Evolutionary conservation across 1,139 yeast species (phyloP).

Genomic region (Yamadazyma friedrichii): DNA sequence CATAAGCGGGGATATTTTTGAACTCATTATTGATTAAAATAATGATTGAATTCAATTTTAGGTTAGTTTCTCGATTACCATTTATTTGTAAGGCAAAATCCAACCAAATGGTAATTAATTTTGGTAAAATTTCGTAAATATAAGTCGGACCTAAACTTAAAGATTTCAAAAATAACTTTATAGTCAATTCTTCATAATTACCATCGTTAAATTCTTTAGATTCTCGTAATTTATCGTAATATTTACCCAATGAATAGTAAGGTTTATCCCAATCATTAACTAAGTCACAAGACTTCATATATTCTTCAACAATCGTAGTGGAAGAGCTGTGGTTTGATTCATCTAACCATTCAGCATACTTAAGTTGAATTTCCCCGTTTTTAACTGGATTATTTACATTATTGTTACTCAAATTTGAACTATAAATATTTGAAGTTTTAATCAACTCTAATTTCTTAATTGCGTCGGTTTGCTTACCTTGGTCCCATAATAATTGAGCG

Average conservation of each 20-base stretch:
- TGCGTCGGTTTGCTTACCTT: constrained; percentile 88
- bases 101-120: constrained; percentile 86
- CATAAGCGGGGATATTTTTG: constrained; percentile 53
- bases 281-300: constrained; percentile 55
- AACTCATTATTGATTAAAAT: constrained; percentile 51
- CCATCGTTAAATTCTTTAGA: constrained; percentile 56
- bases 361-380: constrained; percentile 57
- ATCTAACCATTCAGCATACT: constrained; percentile 89
- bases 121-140: constrained; percentile 85
- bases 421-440: constrained; percentile 3
- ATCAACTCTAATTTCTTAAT: constrained; percentile 59
- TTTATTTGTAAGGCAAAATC: constrained; percentile 59
- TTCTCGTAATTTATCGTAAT: constrained; percentile 74
- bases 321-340: constrained; percentile 83
- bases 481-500: constrained; percentile 85
- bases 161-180: constrained; percentile 64
- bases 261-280: constrained; percentile 75
- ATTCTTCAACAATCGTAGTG: constrained; percentile 68
- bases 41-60: constrained; percentile 46
- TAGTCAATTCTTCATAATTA: constrained; percentile 62
- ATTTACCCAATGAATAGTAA: constrained; percentile 76
- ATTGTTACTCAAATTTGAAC: too few species aligned
- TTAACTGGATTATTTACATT: constrained; percentile 15
- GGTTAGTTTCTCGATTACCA: constrained; percentile 30
- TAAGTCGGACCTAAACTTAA: constrained; percentile 67